phyloP scores from a whole-genome alignment of 306 rosid genomes.

The Vicia villosa region DNA sequence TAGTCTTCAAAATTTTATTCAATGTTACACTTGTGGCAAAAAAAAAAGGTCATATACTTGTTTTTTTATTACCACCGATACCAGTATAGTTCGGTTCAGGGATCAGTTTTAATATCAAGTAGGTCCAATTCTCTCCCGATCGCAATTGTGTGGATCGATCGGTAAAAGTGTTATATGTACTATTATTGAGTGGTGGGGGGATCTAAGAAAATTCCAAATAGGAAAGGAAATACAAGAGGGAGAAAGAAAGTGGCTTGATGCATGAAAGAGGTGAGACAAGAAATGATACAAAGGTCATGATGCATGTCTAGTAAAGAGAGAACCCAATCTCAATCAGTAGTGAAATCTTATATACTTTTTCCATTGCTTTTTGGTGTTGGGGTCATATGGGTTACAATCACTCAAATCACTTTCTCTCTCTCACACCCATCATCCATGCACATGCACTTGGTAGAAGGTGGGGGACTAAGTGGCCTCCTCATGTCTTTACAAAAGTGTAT shows the following conservation, averaged over 20 bases:
- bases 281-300: conserved; percentile 70
- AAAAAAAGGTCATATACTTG: not conserved
- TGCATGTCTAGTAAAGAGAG: conserved; percentile 76
- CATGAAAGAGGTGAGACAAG: conserved; percentile 64
- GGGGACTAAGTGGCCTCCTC: conserved; percentile 62
- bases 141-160: too few species aligned
- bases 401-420: conserved; percentile 50
- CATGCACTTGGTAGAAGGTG: conserved; percentile 56
- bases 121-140: too few species aligned
- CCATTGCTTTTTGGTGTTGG: conserved; percentile 39
- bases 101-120: too few species aligned
- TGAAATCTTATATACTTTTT: conserved; percentile 58
- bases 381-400: conserved; percentile 52
- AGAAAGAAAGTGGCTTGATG: conserved; percentile 34
- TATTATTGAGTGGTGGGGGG: not conserved
- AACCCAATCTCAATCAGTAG: conserved; percentile 64
- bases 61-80: too few species aligned
- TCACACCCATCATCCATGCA: conserved; percentile 79
- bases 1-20: too few species aligned
- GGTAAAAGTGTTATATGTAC: too few species aligned
- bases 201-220: conserved; percentile 43
- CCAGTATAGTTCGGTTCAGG: too few species aligned
- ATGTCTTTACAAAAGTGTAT: conserved; percentile 45
- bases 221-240: conserved; percentile 26
- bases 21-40: not conserved